A percentile compares a stretch with the other conserved stretches of the same genome.
These are phyloP conservation scores for Bidens hawaiensis DNA, from an alignment of 140 eudicot genomes.

Conservation along the genomic window DNA sequence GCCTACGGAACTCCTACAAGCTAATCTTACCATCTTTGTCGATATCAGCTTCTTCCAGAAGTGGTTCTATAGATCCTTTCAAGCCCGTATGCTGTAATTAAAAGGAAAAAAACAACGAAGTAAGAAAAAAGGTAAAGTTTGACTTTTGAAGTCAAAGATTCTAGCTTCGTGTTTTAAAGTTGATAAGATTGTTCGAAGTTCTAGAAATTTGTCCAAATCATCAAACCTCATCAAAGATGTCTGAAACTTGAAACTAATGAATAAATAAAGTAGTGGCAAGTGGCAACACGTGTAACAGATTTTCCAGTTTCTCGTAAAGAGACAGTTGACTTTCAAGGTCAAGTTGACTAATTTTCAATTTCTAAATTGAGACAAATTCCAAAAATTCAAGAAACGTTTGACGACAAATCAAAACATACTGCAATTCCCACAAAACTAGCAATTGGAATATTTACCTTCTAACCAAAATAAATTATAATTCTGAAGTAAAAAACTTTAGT, in stretches of 20 bases:
- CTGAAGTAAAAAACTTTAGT: neutral
- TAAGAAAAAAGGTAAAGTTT: neutral
- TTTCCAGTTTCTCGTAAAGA: conserved; percentile 2
- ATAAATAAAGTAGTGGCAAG: neutral
- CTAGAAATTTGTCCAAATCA: neutral
- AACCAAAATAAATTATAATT: neutral
- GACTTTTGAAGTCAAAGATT: conserved; percentile 17
- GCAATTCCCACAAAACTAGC: neutral
- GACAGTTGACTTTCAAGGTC: neutral
- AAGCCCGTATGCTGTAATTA: conserved; percentile 73
- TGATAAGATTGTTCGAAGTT: neutral
- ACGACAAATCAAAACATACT: neutral
- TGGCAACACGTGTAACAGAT: neutral
- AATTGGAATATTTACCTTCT: neutral
- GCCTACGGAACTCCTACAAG: conserved; percentile 81
- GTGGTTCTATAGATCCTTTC: conserved; percentile 83
- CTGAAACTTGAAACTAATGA: neutral
- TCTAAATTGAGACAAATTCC: neutral
- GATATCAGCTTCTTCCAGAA: conserved; percentile 90
- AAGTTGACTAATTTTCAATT: neutral
- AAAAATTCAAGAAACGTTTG: neutral
- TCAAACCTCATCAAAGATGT: neutral
- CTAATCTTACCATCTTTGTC: conserved; percentile 95
- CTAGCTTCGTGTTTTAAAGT: neutral
- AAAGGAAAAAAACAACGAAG: neutral